Base-by-base conservation (phyloP, 257 asterid genomes). In the Salvia rosmarinus region DNA sequence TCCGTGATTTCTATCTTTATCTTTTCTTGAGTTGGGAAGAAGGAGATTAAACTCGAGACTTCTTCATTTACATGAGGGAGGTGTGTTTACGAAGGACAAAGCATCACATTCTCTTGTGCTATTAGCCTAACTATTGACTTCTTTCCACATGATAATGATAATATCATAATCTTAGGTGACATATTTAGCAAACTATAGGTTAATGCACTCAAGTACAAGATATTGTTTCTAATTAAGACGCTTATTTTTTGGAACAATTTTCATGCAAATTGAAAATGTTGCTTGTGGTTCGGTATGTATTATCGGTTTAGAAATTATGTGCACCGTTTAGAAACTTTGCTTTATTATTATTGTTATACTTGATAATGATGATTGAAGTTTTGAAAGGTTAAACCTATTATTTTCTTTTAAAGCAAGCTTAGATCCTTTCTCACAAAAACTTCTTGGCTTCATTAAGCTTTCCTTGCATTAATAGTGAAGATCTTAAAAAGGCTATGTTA, bases 261-360 rank as follows among this genome's bases (percentile, higher is more conserved):
- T 16, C 61, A 23, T 39, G 28, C 42, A 52, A 25, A 40, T 37
- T 25, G 30, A 25, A 25, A 25, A 25, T 25, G 30, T 12, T n/a
- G 67, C 71, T 40, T 62, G 20, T 35, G 13, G 25, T 13, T 74
- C 79, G 91, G 98, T 97, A 21, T 94, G 82, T 94, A 94, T 81
- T 94, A 94, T 82, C 91, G 19, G 96, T 25, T 25, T 25, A 25
- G 30, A 25, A 25, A 25, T 25, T 25, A 25, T 25, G 30, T 25
- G 30, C 30, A 25, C 30, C 30, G 30, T 25, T 25, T 25, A 25
- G 30, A 25, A 25, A 25, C 30, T 25, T 25, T 25, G 30, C 30
- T 25, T 25, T 25, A 25, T 25, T 25, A 25, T 25, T 25, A 25
- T 25, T 25, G 30, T 25, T 25, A 25, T 25, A 25, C 30, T 25